phyloP scores from a whole-genome alignment of 306 rosid species.

The Pyrus pyrifolia region DNA sequence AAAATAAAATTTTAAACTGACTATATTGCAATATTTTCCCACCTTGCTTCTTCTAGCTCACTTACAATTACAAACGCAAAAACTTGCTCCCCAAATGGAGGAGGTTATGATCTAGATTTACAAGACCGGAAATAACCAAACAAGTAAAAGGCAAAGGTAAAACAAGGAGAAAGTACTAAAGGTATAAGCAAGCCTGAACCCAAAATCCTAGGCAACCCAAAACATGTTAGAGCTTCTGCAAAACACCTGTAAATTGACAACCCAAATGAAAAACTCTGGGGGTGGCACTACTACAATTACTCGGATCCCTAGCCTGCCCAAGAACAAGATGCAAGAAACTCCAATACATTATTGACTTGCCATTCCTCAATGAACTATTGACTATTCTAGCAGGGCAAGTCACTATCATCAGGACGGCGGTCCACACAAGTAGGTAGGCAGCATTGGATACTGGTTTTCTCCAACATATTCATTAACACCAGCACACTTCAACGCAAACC shows the following conservation, averaged over 20 bases:
- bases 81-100: slow-evolving; percentile 38
- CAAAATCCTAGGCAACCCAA: slow-evolving; percentile 59
- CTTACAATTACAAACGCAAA: slow-evolving; percentile 47
- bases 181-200: slow-evolving; percentile 40
- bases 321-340: slow-evolving; percentile 38
- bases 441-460: slow-evolving; percentile 24
- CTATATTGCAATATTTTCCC: slow-evolving; percentile 77
- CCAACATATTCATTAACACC: slow-evolving; percentile 15
- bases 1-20: slow-evolving; percentile 19
- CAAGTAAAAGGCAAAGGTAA: slow-evolving; percentile 12
- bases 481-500: not conserved
- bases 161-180: not conserved
- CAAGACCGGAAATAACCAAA: slow-evolving; percentile 66
- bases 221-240: slow-evolving; percentile 57
- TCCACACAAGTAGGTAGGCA: slow-evolving; percentile 4
- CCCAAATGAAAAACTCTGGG: slow-evolving; percentile 25
- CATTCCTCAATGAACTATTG: slow-evolving; percentile 36
- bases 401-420: slow-evolving; percentile 31
- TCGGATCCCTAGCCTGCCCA: slow-evolving; percentile 33
- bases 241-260: slow-evolving; percentile 35
- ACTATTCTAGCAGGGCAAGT: slow-evolving; percentile 36
- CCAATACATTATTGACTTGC: slow-evolving; percentile 22
- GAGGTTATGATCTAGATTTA: slow-evolving; percentile 56
- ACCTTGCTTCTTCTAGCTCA: slow-evolving; percentile 75
- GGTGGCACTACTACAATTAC: slow-evolving; percentile 27